A percentile compares a stretch with the other conserved stretches of the same genome.
These are phyloP conservation scores for Penicillium sp. DNA, from an alignment of 2,329 filamentous ascomycete species.

Conservation along the genomic window DNA sequence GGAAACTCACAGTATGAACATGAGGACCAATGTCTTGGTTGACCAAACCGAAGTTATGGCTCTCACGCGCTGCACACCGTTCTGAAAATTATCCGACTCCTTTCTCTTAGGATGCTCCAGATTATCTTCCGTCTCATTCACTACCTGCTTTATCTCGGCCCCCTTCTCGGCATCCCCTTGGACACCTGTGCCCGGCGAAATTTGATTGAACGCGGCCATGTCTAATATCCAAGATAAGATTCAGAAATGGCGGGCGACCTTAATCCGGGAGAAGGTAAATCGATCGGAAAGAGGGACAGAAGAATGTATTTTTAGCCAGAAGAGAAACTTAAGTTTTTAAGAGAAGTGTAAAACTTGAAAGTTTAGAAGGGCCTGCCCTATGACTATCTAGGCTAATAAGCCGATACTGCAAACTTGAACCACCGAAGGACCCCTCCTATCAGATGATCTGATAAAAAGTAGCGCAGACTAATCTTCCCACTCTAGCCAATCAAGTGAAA, in stretches of 20 bases:
- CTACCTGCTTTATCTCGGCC: background rate
- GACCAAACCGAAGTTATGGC: constrained; percentile 10
- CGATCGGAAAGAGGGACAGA: background rate
- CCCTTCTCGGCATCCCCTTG: background rate
- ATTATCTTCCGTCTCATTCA: background rate
- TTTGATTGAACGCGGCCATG: background rate
- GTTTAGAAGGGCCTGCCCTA: background rate
- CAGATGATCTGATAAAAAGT: constrained; percentile 19
- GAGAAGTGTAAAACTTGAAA: background rate
- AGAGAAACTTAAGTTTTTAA: background rate
- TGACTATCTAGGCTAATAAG: background rate
- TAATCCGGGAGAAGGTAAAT: background rate
- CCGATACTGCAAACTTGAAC: background rate
- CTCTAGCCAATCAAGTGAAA: background rate
- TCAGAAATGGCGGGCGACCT: background rate
- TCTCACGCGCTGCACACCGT: constrained; percentile 12
- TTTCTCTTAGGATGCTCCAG: background rate
- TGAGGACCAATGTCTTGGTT: constrained; percentile 6
- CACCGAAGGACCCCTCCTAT: constrained; percentile 9
- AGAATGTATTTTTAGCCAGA: background rate
- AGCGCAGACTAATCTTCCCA: background rate
- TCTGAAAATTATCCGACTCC: constrained; percentile 6
- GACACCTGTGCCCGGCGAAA: background rate
- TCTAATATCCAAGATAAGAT: background rate
- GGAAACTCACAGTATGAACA: constrained; percentile 12